Base-by-base conservation (phyloP, 1,284 basidiomycete species). In the Schizopora paradoxa region DNA sequence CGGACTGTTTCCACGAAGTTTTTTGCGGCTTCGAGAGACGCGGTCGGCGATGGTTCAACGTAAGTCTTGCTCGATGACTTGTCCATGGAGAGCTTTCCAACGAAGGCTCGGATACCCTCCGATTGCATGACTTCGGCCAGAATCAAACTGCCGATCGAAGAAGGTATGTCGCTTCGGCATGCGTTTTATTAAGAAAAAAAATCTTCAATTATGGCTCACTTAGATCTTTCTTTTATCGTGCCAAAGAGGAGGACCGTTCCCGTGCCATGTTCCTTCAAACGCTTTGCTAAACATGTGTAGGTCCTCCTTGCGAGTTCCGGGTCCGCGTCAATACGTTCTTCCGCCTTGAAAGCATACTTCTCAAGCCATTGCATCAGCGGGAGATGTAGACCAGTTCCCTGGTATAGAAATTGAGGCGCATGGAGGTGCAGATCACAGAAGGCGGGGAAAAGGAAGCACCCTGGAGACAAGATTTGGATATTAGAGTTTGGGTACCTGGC, bases 51-150 rank as follows among this genome's bases (percentile, higher is more conserved):
- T 0, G 68, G 33, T 58, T 92, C 90, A 34, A 76, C 67, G 61
- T 92, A 92, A 0, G 80, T 74, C 0, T 77, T 71, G 0, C 80
- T 71, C n/a, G 79, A 74, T 5, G 82, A 86, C 26, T 78, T 77
- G 60, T 91, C 87, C 88, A 91, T 91, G 0, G 86, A 88, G 10
- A 92, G 67, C 59, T 92, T 92, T 18, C 90, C 89, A 11, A 92
- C 74, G 54, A 86, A 87, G 0, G 77, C 86, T 29, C 90, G 70
- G 14, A 92, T 57, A 1, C 90, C 88, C n/a, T 75, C 74, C 0
- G 65, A 56, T 51, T 80, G 79, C 75, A 91, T 88, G 5, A 70
- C 73, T 26, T 77, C 66, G 2, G 87, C 87, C 0, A 92, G 76
- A 18, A 91, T 79, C 7, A 91, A 55, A 58, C 87, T 91, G 45